phyloP scores from a whole-genome alignment of 805 yeast species.

The Osmozyma mogii region DNA sequence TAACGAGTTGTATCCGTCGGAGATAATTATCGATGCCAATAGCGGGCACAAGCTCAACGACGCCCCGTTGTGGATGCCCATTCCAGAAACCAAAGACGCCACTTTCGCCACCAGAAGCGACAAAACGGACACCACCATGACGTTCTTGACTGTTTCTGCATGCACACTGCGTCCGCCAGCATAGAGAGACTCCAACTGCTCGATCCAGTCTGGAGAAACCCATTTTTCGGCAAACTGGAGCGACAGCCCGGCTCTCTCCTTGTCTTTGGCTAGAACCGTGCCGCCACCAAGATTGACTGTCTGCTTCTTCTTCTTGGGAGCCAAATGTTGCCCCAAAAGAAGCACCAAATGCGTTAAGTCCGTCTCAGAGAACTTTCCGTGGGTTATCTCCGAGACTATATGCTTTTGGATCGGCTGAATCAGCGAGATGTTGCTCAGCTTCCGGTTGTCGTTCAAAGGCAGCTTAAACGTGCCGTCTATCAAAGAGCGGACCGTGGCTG shows the following conservation, averaged over 20 bases:
- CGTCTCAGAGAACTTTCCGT: conserved; percentile 35
- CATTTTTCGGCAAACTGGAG: conserved; percentile 45
- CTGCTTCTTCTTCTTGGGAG: conserved; percentile 10
- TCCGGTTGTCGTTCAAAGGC: conserved; percentile 38
- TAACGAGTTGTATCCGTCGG: conserved; percentile 36
- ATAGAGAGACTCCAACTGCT: conserved; percentile 48
- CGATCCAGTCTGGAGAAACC: conserved; percentile 50
- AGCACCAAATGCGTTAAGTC: conserved; percentile 41
- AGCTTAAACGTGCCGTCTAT: conserved; percentile 49
- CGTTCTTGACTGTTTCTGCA: conserved; percentile 36
- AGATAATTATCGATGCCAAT: conserved; percentile 45
- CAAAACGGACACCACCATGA: conserved; percentile 46
- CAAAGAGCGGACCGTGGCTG: conserved; percentile 40
- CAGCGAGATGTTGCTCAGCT: conserved; percentile 41
- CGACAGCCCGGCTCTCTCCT: conserved; percentile 11
- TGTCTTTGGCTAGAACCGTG: conserved; percentile 17
- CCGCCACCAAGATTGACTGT: conserved; percentile 9
- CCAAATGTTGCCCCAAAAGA: conserved; percentile 38
- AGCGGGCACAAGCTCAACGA: conserved; percentile 46
- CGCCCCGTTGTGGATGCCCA: conserved; percentile 37
- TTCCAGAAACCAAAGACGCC: conserved; percentile 32
- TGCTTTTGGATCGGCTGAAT: conserved; percentile 44
- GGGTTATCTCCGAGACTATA: conserved; percentile 38
- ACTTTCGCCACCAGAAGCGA: conserved; percentile 39
- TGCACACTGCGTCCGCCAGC: conserved; percentile 49